Conservation (phyloP, 768 basidiomycete genomes). For the Mycena sanguinolenta region DNA sequence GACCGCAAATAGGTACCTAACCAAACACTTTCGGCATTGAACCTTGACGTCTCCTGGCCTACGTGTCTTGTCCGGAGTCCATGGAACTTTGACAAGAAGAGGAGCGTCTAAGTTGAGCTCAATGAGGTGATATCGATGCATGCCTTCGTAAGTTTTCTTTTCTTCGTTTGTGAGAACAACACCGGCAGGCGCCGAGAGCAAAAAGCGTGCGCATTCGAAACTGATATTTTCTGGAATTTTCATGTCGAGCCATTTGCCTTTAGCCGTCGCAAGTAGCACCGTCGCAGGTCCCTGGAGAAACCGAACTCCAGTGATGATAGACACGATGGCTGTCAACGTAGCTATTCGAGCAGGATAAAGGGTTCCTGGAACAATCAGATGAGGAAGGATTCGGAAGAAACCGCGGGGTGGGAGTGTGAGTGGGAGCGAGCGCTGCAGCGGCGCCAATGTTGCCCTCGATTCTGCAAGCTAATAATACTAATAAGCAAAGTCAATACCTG, state of each 20-base stretch:
- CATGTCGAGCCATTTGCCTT: constrained; percentile 44
- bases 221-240: constrained; percentile 45
- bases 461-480: constrained; percentile 33
- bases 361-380: constrained; percentile 45
- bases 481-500: not conserved
- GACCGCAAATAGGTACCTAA: constrained; percentile 24
- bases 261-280: constrained; percentile 31
- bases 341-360: constrained; percentile 44
- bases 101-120: constrained; percentile 45
- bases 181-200: constrained; percentile 36
- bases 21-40: constrained; percentile 38
- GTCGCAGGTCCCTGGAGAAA: constrained; percentile 42
- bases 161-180: constrained; percentile 38
- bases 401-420: constrained; percentile 38
- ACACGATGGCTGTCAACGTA: constrained; percentile 40
- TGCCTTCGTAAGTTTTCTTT: constrained; percentile 38
- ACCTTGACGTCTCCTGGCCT: constrained; percentile 42
- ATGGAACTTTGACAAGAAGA: constrained; percentile 34
- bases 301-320: constrained; percentile 42
- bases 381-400: constrained; percentile 44
- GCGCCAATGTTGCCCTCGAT: constrained; percentile 36
- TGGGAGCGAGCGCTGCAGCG: constrained; percentile 41
- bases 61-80: constrained; percentile 43
- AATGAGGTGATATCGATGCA: constrained; percentile 43
- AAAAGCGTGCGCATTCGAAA: constrained; percentile 44